phyloP scores from a whole-genome alignment of 805 yeast species.

The Barnettozyma botsteinii region DNA sequence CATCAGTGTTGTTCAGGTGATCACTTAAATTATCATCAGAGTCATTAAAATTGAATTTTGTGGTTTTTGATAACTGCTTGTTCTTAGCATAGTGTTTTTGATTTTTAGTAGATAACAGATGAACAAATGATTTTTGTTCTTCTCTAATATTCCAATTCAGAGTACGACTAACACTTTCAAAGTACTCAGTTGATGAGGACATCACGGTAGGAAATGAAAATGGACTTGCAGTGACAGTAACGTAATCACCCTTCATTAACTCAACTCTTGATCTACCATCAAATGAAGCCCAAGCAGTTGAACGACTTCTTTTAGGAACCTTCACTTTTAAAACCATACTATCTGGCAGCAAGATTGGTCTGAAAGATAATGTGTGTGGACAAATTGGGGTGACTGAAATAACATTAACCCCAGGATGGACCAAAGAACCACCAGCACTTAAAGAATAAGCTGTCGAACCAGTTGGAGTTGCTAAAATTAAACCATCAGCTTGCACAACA shows the following conservation, averaged over 20 bases:
- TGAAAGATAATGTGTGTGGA: slow-evolving; percentile 88
- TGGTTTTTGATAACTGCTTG: slow-evolving; percentile 21
- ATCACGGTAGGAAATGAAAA: slow-evolving; percentile 93
- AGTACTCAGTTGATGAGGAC: slow-evolving; percentile 65
- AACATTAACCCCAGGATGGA: slow-evolving; percentile 91
- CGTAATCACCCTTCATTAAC: slow-evolving; percentile 74
- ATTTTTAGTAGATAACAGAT: slow-evolving; percentile 52
- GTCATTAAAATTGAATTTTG: slow-evolving; percentile 23
- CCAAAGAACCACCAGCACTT: slow-evolving; percentile 92
- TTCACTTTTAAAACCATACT: slow-evolving; percentile 80
- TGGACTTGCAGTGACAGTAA: slow-evolving; percentile 77
- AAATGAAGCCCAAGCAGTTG: slow-evolving; percentile 95
- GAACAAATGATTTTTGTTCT: slow-evolving; percentile 75
- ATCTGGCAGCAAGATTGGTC: slow-evolving; percentile 90
- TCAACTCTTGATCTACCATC: slow-evolving; percentile 91
- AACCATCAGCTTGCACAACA: slow-evolving; percentile 90
- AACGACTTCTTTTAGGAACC: slow-evolving; percentile 75
- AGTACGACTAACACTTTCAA: slow-evolving; percentile 80
- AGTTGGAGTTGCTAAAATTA: slow-evolving; percentile 90
- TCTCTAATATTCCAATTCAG: slow-evolving; percentile 93
- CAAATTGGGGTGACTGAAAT: slow-evolving; percentile 93
- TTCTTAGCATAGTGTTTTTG: slow-evolving; percentile 36
- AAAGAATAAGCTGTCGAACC: slow-evolving; percentile 95
- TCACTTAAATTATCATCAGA: slow-evolving; percentile 20
- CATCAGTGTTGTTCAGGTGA: slow-evolving; percentile 11